These are phyloP conservation scores for Gliomastix tumulicola DNA, from an alignment of 2,329 filamentous ascomycete genomes.

Conservation along the genomic window DNA sequence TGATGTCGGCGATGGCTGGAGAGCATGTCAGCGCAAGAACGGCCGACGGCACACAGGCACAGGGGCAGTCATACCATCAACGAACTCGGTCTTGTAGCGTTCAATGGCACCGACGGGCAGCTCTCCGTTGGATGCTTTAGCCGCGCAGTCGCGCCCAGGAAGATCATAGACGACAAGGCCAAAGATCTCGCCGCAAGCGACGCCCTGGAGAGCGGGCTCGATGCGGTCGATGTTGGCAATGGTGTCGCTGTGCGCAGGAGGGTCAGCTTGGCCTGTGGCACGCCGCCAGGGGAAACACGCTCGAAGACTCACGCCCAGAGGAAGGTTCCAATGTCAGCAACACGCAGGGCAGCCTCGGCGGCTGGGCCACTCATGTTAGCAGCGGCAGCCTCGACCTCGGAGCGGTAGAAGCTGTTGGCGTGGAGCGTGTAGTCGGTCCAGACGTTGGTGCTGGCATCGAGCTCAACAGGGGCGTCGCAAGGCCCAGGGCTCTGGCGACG, in stretches of 20 bases:
- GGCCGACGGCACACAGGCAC: neutral
- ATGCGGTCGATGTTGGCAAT: slow-evolving; percentile 28
- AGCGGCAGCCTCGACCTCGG: slow-evolving; percentile 26
- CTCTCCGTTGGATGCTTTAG: slow-evolving; percentile 57
- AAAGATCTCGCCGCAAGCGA: slow-evolving; percentile 28
- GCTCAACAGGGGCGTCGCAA: slow-evolving; percentile 25
- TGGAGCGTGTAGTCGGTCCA: slow-evolving; percentile 30
- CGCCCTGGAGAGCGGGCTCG: slow-evolving; percentile 24
- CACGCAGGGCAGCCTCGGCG: slow-evolving; percentile 21
- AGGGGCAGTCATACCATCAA: slow-evolving; percentile 21
- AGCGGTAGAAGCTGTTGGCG: slow-evolving; percentile 26
- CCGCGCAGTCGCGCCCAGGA: slow-evolving; percentile 57
- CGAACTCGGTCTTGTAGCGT: slow-evolving; percentile 32
- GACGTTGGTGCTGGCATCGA: slow-evolving; percentile 29
- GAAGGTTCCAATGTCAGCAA: slow-evolving; percentile 31
- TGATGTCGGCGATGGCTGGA: slow-evolving; percentile 36
- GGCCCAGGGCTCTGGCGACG: slow-evolving; percentile 18
- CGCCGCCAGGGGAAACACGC: neutral
- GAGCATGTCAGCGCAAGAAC: neutral
- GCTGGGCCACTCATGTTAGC: slow-evolving; percentile 16
- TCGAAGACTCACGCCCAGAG: slow-evolving; percentile 24
- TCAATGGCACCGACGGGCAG: slow-evolving; percentile 44
- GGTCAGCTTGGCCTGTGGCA: neutral
- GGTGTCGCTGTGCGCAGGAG: slow-evolving; percentile 19
- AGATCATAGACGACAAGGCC: slow-evolving; percentile 55